Conservation (phyloP, 371 early-diverging fungal genomes). For the Lichtheimia hyalospora region DNA sequence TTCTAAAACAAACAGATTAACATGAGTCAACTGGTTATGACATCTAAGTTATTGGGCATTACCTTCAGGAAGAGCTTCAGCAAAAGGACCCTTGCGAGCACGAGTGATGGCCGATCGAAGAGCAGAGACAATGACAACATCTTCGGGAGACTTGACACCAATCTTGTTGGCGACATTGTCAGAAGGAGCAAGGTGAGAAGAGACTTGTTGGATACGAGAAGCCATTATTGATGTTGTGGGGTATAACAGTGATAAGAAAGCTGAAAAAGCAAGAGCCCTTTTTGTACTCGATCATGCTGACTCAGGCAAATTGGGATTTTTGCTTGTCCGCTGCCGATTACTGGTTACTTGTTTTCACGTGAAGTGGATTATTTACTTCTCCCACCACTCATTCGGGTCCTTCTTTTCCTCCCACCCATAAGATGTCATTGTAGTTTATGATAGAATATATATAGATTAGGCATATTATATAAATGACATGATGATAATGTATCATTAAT, state of each 20-base stretch:
- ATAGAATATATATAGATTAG: too few species aligned
- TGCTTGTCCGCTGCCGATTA: too few species aligned
- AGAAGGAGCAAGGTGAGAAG: conserved; percentile 67
- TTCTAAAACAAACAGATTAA: conserved; percentile 41
- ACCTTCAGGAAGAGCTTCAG: conserved; percentile 82
- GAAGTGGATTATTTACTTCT: too few species aligned
- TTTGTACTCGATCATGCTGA: conserved; percentile 4
- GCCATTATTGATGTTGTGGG: conserved; percentile 37
- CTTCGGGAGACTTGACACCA: conserved; percentile 82
- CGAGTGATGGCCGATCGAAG: conserved; percentile 92
- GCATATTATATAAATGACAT: not conserved
- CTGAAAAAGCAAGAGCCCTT: not conserved
- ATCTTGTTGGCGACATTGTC: conserved; percentile 58
- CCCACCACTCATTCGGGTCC: too few species aligned
- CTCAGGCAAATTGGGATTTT: not conserved
- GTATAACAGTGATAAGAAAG: conserved; percentile 6
- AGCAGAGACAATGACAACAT: conserved; percentile 85
- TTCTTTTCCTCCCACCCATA: too few species aligned
- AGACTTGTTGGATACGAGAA: conserved; percentile 71
- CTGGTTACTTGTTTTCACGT: too few species aligned
- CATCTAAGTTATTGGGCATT: not conserved
- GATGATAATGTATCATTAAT: not conserved
- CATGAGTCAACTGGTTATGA: not conserved
- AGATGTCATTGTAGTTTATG: too few species aligned
- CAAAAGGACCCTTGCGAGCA: conserved; percentile 93